A percentile compares a stretch with the other conserved stretches of the same genome.
Conservation (phyloP, 225 moss, liverwort and hornwort genomes). For the Thuidium tamariscinum region DNA sequence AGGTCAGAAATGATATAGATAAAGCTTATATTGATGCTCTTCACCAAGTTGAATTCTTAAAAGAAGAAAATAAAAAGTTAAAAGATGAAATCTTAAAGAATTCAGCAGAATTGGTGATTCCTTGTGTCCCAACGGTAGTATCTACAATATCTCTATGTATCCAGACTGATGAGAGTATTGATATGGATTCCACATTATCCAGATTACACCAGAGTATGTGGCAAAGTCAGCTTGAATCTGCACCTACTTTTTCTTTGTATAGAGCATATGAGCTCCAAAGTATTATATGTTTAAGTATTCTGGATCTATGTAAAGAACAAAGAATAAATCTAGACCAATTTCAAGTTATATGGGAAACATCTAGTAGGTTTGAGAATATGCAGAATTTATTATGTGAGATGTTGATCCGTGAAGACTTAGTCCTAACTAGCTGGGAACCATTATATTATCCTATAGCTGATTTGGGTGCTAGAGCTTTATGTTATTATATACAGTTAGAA, state of each 20-base stretch:
- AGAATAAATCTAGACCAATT: background rate
- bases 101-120: background rate
- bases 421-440: too few species aligned
- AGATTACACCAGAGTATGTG: background rate
- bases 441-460: too few species aligned
- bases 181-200: background rate
- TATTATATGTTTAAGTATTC: background rate
- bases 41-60: background rate
- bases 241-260: background rate
- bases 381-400: background rate
- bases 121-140: background rate
- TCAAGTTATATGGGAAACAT: background rate
- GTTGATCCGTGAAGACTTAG: background rate
- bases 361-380: too few species aligned
- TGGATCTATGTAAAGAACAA: background rate
- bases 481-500: too few species aligned
- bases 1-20: background rate
- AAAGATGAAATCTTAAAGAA: background rate
- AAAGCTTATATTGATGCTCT: background rate
- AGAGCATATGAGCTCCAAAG: background rate
- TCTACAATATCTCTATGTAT: background rate
- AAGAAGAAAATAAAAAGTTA: background rate
- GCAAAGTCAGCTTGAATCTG: background rate
- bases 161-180: background rate
- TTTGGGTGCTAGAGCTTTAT: too few species aligned